Evolutionary conservation across 2,329 filamentous ascomycete species (phyloP).

Genomic region (Colletotrichum somersetense): DNA sequence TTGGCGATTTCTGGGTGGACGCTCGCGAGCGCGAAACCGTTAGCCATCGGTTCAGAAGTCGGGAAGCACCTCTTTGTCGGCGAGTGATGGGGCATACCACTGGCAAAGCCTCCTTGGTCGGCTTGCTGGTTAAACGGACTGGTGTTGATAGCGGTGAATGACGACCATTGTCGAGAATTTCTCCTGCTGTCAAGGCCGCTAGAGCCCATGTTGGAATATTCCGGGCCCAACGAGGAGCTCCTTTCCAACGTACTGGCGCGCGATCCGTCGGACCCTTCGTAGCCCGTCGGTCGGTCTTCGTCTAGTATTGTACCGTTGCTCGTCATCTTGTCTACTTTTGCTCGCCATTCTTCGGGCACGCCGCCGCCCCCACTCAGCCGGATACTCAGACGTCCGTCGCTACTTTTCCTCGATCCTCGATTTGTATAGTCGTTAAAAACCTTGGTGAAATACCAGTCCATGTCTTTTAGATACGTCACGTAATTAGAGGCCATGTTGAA

Average conservation of each 20-base stretch:
- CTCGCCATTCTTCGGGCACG: slow-evolving; percentile 67
- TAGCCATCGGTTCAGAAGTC: slow-evolving; percentile 1
- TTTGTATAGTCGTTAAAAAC: slow-evolving; percentile 55
- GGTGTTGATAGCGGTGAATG: slow-evolving; percentile 58
- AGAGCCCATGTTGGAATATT: slow-evolving; percentile 41
- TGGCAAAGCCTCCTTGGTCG: slow-evolving; percentile 13
- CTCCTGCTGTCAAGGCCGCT: slow-evolving; percentile 29
- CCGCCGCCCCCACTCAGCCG: slow-evolving; percentile 60
- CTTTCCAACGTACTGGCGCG: slow-evolving; percentile 50
- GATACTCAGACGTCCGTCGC: slow-evolving; percentile 54
- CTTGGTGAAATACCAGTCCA: slow-evolving; percentile 65
- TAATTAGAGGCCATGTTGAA: slow-evolving; percentile 70
- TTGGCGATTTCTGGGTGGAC: slow-evolving; percentile 7
- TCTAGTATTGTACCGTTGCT: slow-evolving; percentile 58
- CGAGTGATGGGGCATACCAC: slow-evolving; percentile 27
- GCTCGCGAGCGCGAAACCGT: background rate
- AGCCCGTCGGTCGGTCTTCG: slow-evolving; percentile 46
- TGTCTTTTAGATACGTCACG: slow-evolving; percentile 64
- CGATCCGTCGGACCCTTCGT: slow-evolving; percentile 46
- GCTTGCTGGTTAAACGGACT: background rate
- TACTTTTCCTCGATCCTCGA: slow-evolving; percentile 46
- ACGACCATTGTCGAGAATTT: slow-evolving; percentile 46
- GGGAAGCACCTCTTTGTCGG: slow-evolving; percentile 25
- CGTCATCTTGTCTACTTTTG: slow-evolving; percentile 54
- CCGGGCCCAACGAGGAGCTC: slow-evolving; percentile 46